Base-by-base conservation (phyloP, 352 stramenopile species). In the Poterioochromonas sp. region DNA sequence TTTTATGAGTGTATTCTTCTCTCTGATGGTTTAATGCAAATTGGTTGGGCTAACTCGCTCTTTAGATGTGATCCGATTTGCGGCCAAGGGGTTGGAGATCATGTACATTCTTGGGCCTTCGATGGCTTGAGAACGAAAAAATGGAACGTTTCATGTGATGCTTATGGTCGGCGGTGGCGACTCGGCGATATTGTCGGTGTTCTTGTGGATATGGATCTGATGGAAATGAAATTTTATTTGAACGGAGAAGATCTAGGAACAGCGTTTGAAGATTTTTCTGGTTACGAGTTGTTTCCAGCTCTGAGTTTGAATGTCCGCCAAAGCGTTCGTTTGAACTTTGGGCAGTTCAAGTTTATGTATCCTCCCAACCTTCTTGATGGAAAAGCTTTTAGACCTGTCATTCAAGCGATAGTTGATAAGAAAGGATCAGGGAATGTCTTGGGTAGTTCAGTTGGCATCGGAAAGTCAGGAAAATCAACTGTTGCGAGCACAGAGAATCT, bases 1-100 rank as follows among this genome's bases (percentile, higher is more conserved):
- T 97, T 92, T 79, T 95, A 95, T 78, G 90, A 96, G 80, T 88
- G 91, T 11, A 77, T 84, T 0, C 77, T 96, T 0, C 82, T 94
- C 18, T 93, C 83, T 0, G 89, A 93, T 78, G 91, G 92, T 8
- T 84, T 95, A 8, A 95, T 97, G 89, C 91, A 96, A 76, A 91
- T 97, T 73, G 91, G 91, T 0, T 97, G 91, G 83, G 84, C 94
- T 32, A 89, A 92, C n/a, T 77, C 65, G 26, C 82, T 87, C 0
- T 96, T 95, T 76, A 79, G 82, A 0, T 83, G 88, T n/a, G 90
- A 94, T 76, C 81, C 90, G 1, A 74, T 91, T 5, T 85, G 91
- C 82, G 91, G 90, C 1, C 90, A 94, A 82, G 92, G 92, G 0
- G 90, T 96, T 0, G 92, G 91, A 12, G 90, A 97, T 44, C 85